Evolutionary conservation across 345 rosid genomes (phyloP).

Genomic region (Brassica rapa): DNA sequence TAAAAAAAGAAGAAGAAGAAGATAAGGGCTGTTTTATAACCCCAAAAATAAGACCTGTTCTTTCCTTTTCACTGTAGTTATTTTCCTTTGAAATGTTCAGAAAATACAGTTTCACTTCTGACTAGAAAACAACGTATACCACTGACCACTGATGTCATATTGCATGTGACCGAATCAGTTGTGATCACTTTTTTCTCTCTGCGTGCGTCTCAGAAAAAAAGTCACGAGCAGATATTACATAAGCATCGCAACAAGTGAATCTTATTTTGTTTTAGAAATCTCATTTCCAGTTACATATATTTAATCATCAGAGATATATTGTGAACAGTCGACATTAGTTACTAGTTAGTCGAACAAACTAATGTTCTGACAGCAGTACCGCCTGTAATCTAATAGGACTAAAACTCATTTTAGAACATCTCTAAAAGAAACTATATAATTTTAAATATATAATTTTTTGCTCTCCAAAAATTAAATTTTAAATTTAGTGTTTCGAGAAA

Average conservation of each 20-base stretch:
- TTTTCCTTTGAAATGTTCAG: slow-evolving; percentile 16
- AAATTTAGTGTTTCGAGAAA: no score
- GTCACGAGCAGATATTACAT: slow-evolving; percentile 37
- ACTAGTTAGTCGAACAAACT: slow-evolving; percentile 10
- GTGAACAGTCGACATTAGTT: no score
- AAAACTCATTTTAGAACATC: no score
- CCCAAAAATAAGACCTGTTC: slow-evolving; percentile 13
- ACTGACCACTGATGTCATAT: slow-evolving; percentile 35
- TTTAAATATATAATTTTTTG: no score
- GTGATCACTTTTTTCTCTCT: slow-evolving; percentile 18
- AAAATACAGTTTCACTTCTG: slow-evolving; percentile 32
- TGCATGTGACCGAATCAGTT: slow-evolving; percentile 41
- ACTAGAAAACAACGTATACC: slow-evolving; percentile 29
- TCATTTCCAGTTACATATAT: neutral
- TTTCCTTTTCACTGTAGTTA: slow-evolving; percentile 14
- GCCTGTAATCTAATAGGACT: neutral
- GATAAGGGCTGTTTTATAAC: neutral
- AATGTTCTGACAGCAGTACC: slow-evolving; percentile 1
- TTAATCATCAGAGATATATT: neutral
- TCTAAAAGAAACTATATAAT: no score
- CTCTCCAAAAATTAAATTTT: no score
- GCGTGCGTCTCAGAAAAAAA: slow-evolving; percentile 11
- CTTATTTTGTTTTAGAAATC: slow-evolving; percentile 1
- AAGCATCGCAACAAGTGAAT: slow-evolving; percentile 8
- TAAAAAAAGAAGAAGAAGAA: neutral